A percentile compares a stretch with the other conserved stretches of the same genome.
phyloP scores from a whole-genome alignment of 2,329 filamentous ascomycete genomes.

The Exophiala lecanii-corni region DNA sequence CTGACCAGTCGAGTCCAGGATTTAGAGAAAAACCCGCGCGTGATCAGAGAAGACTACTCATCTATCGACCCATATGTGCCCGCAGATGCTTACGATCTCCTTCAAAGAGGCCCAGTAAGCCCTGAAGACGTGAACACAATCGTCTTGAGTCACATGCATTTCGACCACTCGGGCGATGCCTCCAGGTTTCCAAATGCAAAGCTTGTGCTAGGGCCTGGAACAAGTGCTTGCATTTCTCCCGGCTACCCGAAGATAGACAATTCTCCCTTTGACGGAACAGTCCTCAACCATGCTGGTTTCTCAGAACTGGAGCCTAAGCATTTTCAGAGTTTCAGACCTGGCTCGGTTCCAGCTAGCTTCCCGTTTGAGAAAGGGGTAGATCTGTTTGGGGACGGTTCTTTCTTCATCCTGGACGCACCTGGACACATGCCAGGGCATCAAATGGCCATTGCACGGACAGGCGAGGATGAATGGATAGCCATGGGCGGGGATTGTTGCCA shows the following conservation, averaged over 20 bases:
- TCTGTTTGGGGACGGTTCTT: slow-evolving; percentile 38
- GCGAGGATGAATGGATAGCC: slow-evolving; percentile 39
- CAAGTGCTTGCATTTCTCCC: slow-evolving; percentile 37
- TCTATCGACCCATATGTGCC: slow-evolving; percentile 10
- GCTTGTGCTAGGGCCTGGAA: slow-evolving; percentile 50
- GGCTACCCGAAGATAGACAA: slow-evolving; percentile 42
- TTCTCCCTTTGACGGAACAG: slow-evolving; percentile 29
- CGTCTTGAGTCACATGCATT: slow-evolving; percentile 29
- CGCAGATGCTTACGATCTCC: slow-evolving; percentile 8
- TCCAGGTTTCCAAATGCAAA: slow-evolving; percentile 45
- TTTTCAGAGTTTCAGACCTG: slow-evolving; percentile 31
- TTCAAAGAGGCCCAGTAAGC: slow-evolving; percentile 5
- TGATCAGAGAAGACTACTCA: slow-evolving; percentile 11
- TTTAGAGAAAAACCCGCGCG: slow-evolving; percentile 9
- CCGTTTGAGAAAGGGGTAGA: slow-evolving; percentile 36
- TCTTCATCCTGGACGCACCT: slow-evolving; percentile 42
- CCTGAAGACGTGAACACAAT: slow-evolving; percentile 28
- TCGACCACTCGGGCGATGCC: slow-evolving; percentile 49
- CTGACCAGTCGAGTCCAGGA: too few species aligned
- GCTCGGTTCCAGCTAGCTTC: slow-evolving; percentile 31
- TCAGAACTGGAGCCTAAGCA: slow-evolving; percentile 7
- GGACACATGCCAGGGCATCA: slow-evolving; percentile 47
- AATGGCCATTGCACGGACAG: slow-evolving; percentile 44
- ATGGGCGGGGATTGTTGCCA: slow-evolving; percentile 48
- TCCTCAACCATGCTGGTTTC: slow-evolving; percentile 5